Evolutionary conservation across 768 basidiomycete genomes (phyloP), one percentile per base, ranked within the genome.

Genomic region (Xerocomellus chrysenteron): DNA sequence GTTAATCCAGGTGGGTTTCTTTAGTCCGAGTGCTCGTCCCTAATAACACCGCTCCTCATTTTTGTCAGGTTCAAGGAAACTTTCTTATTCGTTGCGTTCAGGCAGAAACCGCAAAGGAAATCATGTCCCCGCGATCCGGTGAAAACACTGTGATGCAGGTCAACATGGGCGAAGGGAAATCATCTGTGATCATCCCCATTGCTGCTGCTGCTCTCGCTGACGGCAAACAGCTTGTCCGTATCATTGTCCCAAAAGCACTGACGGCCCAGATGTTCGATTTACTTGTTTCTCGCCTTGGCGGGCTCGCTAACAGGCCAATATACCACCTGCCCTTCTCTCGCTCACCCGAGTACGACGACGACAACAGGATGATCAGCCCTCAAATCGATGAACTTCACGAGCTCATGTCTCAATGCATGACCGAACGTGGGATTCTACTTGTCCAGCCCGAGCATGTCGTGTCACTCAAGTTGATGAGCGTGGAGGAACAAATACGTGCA

Each of bases 91-190:
- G 39, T 40, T n/a, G 9, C 10, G 17, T 4, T 11, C 39, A 40
- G 54, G 61, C 66, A 8, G 37, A 59, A 1, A 62, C 78, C 8
- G 76, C 79, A 1, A 54, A 61, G 14, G 73, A 79, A 49, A 81
- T 82, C 81, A 76, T 79, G 12, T 47, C 61, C 0, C 80, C 82
- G 0, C 50, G 49, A 3, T 70, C 64, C 0, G 45, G 52, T 3
- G 13, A 55, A 30, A 83, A 76, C 50, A 74, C 75, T 0, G 61
- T 72, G 4, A 59, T 78, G 5, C 82, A 82, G 50, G 72, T 82
- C 16, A 80, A 80, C 50, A 82, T 82, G 82, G 82, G 81, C 14
- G 81, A 82, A 57, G 82, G 81, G 4, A 82, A 82, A 59, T 72
- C 74, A 6, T 74, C 70, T 0, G 74, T 74, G 17, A 74, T 82